Conservation (phyloP, 495 filamentous ascomycete species). For the Monascus purpureus region DNA sequence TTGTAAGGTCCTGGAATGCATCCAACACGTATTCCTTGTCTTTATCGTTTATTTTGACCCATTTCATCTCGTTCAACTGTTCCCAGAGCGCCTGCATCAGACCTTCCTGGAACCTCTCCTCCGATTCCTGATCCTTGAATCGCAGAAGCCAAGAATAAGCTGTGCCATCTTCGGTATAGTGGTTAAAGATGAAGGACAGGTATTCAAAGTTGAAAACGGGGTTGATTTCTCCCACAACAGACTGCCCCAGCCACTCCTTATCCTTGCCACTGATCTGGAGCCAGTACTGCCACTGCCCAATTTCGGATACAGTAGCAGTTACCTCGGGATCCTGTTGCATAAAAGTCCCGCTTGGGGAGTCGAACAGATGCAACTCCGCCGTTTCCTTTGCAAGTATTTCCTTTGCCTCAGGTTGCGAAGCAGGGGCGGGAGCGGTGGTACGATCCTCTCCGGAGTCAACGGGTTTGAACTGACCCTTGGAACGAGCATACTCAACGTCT, state of each 20-base stretch:
- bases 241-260: conserved; percentile 78
- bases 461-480: conserved; percentile 25
- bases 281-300: conserved; percentile 92
- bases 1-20: conserved; percentile 85
- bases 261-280: conserved; percentile 69
- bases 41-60: conserved; percentile 79
- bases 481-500: conserved; percentile 32
- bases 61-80: conserved; percentile 88
- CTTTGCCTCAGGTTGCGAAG: conserved; percentile 48
- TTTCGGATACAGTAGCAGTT: conserved; percentile 67
- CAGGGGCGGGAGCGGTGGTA: conserved; percentile 39
- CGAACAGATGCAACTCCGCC: conserved; percentile 86
- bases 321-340: conserved; percentile 64
- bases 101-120: conserved; percentile 85
- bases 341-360: conserved; percentile 74
- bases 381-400: conserved; percentile 63
- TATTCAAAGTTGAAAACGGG: conserved; percentile 99
- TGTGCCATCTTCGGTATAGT: conserved; percentile 74
- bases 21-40: conserved; percentile 91
- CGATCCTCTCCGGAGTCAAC: conserved; percentile 11
- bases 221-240: conserved; percentile 78
- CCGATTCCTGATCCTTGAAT: conserved; percentile 67
- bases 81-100: conserved; percentile 95
- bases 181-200: conserved; percentile 96
- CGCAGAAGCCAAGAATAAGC: conserved; percentile 93